Conservation (phyloP, 371 early-diverging fungal species). For the Syncephalastrum monosporum region DNA sequence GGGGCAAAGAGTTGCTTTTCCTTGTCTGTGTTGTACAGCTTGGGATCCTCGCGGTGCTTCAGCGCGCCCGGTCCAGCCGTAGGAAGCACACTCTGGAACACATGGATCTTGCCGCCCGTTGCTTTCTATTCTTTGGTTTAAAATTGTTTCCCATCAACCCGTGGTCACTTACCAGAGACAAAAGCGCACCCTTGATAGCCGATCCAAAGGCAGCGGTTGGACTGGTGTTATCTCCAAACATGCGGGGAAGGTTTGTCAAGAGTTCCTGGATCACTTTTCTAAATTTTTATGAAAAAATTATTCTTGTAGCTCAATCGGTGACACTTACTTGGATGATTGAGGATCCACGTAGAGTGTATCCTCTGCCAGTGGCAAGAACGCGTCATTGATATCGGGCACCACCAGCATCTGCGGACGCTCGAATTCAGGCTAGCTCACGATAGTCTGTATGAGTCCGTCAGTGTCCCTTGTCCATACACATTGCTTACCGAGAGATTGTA, state of each 20-base stretch:
- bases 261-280: constrained; percentile 74
- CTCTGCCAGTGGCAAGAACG: constrained; percentile 89
- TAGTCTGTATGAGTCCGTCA: background rate
- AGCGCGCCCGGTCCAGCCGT: constrained; percentile 85
- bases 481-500: constrained; percentile 79
- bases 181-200: constrained; percentile 73
- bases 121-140: constrained; percentile 41
- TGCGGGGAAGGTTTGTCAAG: constrained; percentile 75
- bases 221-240: constrained; percentile 77
- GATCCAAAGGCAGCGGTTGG: constrained; percentile 83
- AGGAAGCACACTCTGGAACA: constrained; percentile 85
- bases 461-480: background rate
- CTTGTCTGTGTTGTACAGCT: constrained; percentile 86
- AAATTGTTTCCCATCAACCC: background rate
- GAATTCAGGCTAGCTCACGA: constrained; percentile 47
- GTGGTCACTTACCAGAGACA: constrained; percentile 61
- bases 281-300: background rate
- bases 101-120: constrained; percentile 82
- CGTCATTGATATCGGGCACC: constrained; percentile 89
- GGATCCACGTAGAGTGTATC: constrained; percentile 85
- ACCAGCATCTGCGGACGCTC: constrained; percentile 94
- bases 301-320: background rate
- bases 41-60: constrained; percentile 83
- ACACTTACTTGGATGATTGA: constrained; percentile 54
- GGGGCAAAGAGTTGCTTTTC: constrained; percentile 85